Evolutionary conservation across 106 monocot species (phyloP).

Genomic region (Agapanthus africanus): DNA sequence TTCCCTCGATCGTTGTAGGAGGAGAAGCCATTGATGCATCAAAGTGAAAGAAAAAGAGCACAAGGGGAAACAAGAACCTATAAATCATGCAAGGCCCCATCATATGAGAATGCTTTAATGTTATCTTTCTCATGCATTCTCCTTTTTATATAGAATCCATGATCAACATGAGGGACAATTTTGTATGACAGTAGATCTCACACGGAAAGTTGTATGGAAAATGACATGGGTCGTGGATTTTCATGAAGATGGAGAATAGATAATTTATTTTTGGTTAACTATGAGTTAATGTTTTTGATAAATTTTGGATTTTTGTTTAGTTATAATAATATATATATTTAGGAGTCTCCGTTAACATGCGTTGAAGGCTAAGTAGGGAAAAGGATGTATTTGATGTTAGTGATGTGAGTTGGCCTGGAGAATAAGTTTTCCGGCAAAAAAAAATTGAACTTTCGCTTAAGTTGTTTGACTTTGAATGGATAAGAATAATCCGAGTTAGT

Average conservation of each 20-base stretch:
- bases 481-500: too few relatives aligned
- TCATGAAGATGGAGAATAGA: neutral
- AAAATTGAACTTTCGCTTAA: too few relatives aligned
- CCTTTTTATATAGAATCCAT: too few relatives aligned
- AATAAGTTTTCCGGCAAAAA: too few relatives aligned
- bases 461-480: too few relatives aligned
- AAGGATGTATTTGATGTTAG: too few relatives aligned
- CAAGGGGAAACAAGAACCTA: neutral
- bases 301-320: neutral
- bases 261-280: too few relatives aligned
- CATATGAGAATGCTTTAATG: neutral
- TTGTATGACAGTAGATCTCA: neutral
- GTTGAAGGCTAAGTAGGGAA: too few relatives aligned
- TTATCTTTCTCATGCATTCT: neutral
- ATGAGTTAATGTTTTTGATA: neutral
- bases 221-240: neutral
- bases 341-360: neutral
- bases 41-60: neutral
- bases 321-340: neutral
- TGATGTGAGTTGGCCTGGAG: too few relatives aligned
- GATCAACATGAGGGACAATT: too few relatives aligned
- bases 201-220: neutral
- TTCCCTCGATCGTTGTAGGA: neutral
- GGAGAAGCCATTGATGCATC: neutral
- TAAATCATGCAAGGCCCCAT: neutral